Evolutionary conservation across 78 protist species (phyloP), one percentile per base, ranked within the genome.

Genomic region (Dictyostelium firmibasis): DNA sequence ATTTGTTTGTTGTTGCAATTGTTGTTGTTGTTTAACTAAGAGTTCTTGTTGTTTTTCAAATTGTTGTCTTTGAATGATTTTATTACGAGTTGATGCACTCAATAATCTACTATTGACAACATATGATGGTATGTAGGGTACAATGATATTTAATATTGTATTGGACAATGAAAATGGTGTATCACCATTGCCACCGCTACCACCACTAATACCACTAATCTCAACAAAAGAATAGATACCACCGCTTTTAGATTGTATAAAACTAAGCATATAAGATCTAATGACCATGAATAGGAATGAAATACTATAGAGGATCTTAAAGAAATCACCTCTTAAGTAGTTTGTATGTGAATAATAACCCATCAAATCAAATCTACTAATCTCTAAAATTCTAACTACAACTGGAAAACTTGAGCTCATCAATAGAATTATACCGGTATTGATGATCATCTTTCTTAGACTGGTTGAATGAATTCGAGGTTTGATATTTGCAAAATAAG

Each of bases 331-430:
- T 70, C 83, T 78, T 25, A 89, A 31, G 70, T 89, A 89, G 18
- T 70, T 43, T 13, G 86, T 89, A 69, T 89, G 94, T 50, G 86
- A 64, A 70, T 89, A 89, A 18, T 81, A 89, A 16, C 94, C 94
- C 94, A 89, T 89, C 27, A 88, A 79, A 79, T 88, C 93, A n/a
- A 88, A 88, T 88, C 93, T 76, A 20, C 86, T 78, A 33, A 88
- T 88, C 16, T 88, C 93, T 25, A 88, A 44, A 25, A 23, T 88
- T 64, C 93, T 76, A 67, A 88, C 93, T 4, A 88, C 93, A 4
- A 88, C 93, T 31, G 93, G 93, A 79, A 88, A 88, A 50, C 85
- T 77, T 79, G 93, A 88, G 43, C 93, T 88, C 85, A 88, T 88
- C 25, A 88, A 88, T 16, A 88, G 33, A 11, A 88, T 88, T 9